Evolutionary conservation across 1,139 yeast genomes (phyloP), one percentile per base, ranked within the genome.

Genomic region (Suhomyces bribrorum): DNA sequence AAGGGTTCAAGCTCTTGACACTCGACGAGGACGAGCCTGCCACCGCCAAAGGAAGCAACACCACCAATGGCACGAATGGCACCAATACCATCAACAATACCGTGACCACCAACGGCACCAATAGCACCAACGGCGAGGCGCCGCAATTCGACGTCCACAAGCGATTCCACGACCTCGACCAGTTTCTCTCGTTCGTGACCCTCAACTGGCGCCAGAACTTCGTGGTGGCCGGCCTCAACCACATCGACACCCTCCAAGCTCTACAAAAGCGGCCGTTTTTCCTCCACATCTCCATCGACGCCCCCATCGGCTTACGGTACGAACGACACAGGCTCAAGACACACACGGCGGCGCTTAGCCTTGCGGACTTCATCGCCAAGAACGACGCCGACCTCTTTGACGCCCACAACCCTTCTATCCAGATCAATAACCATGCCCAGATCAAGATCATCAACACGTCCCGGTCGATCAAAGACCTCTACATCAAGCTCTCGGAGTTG

Each of bases 201-300:
- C 57, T 63, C 20, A 70, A 81, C 46, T 92, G 96, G 94, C 65
- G 71, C 25, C 64, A 72, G 11, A 66, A 83, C 49, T 82, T 69
- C 54, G 95, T 88, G 4, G 57, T 86, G 5, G 60, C 76, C 0
- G 79, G 79, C 43, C 66, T 85, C 11, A 59, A 64, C 9, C 65
- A 66, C 16, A 48, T 73, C 5, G 59, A 58, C 0, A 63, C 74
- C 38, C 66, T 86, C 25, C 70, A 73, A 1, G 63, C 62, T 13
- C 63, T 89, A 6, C 66, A 75, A 32, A 83, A 84, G 47, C 67
- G 97, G 43, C 97, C 98, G 0, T 92, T 88, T 57, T 88, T 90
- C 54, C 70, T 89, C 22, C 95, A 89, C 52, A 57, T 92, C 3
- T 75, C 88, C 7, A 71, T 89, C 2, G 96, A 88, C 54, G 89